Base-by-base conservation (phyloP, 1,284 basidiomycete species). In the Cystobasidiaceae sp. region DNA sequence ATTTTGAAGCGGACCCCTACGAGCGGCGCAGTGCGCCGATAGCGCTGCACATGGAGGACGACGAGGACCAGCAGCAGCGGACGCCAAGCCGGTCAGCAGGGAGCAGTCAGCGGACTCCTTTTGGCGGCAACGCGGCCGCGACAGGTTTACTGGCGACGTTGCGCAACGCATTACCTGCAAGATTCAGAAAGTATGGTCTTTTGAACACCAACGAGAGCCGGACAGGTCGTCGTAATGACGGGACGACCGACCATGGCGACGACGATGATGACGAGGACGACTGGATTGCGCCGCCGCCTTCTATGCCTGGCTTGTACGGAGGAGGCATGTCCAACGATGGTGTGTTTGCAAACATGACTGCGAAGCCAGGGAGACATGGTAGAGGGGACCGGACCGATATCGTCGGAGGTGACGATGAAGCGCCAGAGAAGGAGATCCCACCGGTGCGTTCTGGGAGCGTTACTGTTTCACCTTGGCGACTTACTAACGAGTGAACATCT, bases 321-420 rank as follows among this genome's bases (percentile, higher is more conserved):
- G 87, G 90, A 1, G 92, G 92, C 0, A 83, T 81, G 8, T 85
- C 89, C 46, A 93, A 94, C 73, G 93, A 96, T 72, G 94, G 94
- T 13, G 93, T 99, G 4, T 99, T 97, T 77, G 86, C 89, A 46
- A 99, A 98, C 75, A 85, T 99, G 37, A 86, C 85, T 68, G 96
- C 94, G 0, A 94, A 97, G 75, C 93, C 94, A 0, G 61, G 61
- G 21, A 30, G 33, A 28, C 19, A 45, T 19, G 23, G 37, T 3
- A 19, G 50, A 25, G 39, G 33, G 17, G 61, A 46, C 13, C 30
- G 60, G 30, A 27, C 30, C 17, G 81, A 81, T 41, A 71, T 68
- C n/a, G 70, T 73, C 11, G 68, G 82, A 81, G 78, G 89, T 27
- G 84, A 86, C 54, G 85, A 79, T 83, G 77, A 76, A 7, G 3